Conservation (phyloP, 768 basidiomycete genomes). For the Hysterangium stoloniferum region DNA sequence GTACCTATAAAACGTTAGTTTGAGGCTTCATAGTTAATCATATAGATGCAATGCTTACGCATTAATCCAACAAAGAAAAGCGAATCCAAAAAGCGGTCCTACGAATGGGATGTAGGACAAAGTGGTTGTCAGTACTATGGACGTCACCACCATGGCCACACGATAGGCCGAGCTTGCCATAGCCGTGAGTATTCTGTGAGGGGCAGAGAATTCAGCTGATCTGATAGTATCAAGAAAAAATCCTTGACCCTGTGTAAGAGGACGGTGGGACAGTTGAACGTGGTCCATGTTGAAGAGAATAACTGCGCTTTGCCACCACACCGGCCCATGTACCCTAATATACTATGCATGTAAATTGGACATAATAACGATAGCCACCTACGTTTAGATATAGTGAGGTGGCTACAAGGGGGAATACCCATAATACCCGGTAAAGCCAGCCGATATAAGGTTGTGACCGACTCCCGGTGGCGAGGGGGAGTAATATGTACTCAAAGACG, state of each 20-base stretch:
- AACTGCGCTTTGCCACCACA: conserved; percentile 67
- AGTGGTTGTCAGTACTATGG: conserved; percentile 57
- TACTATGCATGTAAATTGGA: conserved; percentile 11
- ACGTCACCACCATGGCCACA: conserved; percentile 73
- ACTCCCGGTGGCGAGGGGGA: conserved; percentile 51
- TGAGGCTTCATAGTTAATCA: background rate
- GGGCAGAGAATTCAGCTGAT: conserved; percentile 32
- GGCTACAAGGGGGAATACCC: conserved; percentile 73
- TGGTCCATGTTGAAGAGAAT: conserved; percentile 60
- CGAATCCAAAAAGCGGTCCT: conserved; percentile 53
- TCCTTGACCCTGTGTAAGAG: conserved; percentile 34
- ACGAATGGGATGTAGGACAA: conserved; percentile 57
- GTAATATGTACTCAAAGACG: conserved; percentile 64
- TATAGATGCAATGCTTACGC: conserved; percentile 71
- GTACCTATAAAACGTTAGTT: conserved; percentile 40
- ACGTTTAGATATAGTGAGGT: conserved; percentile 79
- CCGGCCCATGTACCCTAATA: conserved; percentile 69
- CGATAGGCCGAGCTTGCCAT: conserved; percentile 79
- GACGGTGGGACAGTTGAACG: conserved; percentile 41
- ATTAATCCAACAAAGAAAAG: conserved; percentile 81
- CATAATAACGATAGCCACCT: conserved; percentile 20
- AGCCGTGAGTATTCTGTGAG: conserved; percentile 61
- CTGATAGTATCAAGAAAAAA: background rate
- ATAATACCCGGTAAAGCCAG: conserved; percentile 69
- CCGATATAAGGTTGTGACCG: conserved; percentile 69